phyloP scores from a whole-genome alignment of 2,329 filamentous ascomycete species.

The Aspergillus transmontanensis region DNA sequence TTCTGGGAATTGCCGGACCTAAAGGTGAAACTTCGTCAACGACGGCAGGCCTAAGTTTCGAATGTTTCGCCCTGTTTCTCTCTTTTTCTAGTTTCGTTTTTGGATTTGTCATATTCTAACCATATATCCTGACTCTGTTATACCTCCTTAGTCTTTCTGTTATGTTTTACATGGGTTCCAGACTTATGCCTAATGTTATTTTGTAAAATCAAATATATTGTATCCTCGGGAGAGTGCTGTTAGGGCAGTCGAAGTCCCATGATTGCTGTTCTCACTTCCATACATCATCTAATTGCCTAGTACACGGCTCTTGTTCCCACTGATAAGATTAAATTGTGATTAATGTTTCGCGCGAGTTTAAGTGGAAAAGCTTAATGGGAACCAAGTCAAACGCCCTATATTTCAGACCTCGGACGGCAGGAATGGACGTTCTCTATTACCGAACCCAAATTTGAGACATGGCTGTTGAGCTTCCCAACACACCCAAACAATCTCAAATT shows the following conservation, averaged over 20 bases:
- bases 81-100: background rate
- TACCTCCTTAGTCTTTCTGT: background rate
- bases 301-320: background rate
- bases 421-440: background rate
- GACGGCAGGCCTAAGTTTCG: background rate
- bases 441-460: conserved; percentile 1
- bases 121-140: background rate
- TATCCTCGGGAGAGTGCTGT: background rate
- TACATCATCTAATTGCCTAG: background rate
- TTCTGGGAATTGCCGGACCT: conserved; percentile 31
- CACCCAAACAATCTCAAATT: background rate
- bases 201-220: background rate
- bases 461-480: background rate
- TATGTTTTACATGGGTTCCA: background rate
- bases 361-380: background rate
- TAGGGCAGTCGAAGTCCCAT: background rate
- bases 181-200: background rate
- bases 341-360: background rate
- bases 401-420: background rate
- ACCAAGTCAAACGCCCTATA: background rate
- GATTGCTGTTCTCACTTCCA: background rate
- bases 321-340: background rate
- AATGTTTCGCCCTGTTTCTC: background rate
- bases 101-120: no score
- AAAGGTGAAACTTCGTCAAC: conserved; percentile 18